These are phyloP conservation scores for Candida sanyiensis DNA, from an alignment of 805 yeast genomes.

Conservation along the genomic window DNA sequence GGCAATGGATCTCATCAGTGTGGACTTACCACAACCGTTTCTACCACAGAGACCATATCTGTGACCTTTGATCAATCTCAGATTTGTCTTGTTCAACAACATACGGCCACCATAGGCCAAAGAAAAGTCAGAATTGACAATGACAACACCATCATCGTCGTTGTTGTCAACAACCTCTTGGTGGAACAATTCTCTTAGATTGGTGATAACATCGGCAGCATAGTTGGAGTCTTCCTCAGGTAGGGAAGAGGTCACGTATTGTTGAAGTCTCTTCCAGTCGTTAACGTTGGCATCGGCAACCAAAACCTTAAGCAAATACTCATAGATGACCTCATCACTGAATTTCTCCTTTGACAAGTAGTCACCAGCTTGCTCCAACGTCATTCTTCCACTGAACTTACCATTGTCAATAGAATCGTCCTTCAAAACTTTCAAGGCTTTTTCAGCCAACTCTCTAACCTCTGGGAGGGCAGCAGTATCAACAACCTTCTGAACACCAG, in stretches of 20 bases:
- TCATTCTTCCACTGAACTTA: constrained; percentile 70
- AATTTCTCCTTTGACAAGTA: constrained; percentile 32
- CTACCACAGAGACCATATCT: constrained; percentile 97
- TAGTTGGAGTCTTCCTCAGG: constrained; percentile 33
- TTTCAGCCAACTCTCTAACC: constrained; percentile 87
- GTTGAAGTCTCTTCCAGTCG: constrained; percentile 59
- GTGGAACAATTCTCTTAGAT: constrained; percentile 49
- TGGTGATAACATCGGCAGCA: constrained; percentile 39
- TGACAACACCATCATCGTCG: constrained; percentile 77
- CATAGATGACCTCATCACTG: constrained; percentile 34
- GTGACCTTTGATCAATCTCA: constrained; percentile 87
- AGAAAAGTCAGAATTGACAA: constrained; percentile 92
- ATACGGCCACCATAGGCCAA: constrained; percentile 96
- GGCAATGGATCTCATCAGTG: constrained; percentile 93
- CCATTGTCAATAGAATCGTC: constrained; percentile 76
- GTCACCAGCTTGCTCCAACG: constrained; percentile 45
- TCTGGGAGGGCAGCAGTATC: constrained; percentile 92
- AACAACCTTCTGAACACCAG: constrained; percentile 87
- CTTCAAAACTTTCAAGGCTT: constrained; percentile 75
- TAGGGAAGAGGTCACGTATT: constrained; percentile 42
- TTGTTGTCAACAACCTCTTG: constrained; percentile 50
- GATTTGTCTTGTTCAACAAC: constrained; percentile 87
- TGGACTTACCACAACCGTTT: constrained; percentile 98
- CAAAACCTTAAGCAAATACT: constrained; percentile 48
- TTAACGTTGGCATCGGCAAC: constrained; percentile 66